Percentiles rank a stretch among this genome's conserved stretches.
These are phyloP conservation scores for Termitomyces sp. DNA, from an alignment of 768 basidiomycete genomes.

Conservation along the genomic window DNA sequence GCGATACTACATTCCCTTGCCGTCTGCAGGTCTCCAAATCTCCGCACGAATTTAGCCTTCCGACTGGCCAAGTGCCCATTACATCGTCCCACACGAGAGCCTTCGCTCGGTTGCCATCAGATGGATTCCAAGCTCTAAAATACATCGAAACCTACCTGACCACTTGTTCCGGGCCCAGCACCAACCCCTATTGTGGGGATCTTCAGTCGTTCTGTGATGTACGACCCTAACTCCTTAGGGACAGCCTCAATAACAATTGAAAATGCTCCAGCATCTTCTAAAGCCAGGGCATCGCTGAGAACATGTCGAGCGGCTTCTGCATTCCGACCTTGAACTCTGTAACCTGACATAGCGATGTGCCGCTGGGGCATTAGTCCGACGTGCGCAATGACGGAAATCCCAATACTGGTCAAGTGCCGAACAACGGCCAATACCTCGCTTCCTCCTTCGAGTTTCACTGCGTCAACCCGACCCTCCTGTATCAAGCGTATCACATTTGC, in stretches of 20 bases:
- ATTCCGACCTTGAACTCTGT: constrained; percentile 84
- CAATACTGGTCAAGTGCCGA: constrained; percentile 62
- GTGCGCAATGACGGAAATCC: constrained; percentile 94
- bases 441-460: constrained; percentile 92
- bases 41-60: constrained; percentile 86
- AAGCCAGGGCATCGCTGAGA: constrained; percentile 58
- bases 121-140: background rate
- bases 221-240: constrained; percentile 71
- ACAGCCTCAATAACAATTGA: constrained; percentile 90
- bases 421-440: constrained; percentile 73
- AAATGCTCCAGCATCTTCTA: constrained; percentile 88
- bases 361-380: constrained; percentile 91
- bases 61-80: constrained; percentile 80
- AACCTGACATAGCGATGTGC: constrained; percentile 79
- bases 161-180: constrained; percentile 78
- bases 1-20: constrained; percentile 64
- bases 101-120: constrained; percentile 25
- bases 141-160: constrained; percentile 50
- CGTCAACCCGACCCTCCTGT: constrained; percentile 84
- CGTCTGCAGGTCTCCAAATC: constrained; percentile 72
- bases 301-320: constrained; percentile 60
- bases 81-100: constrained; percentile 94
- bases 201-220: constrained; percentile 65
- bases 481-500: constrained; percentile 76
- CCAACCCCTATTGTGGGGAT: constrained; percentile 96